A percentile compares a stretch with the other conserved stretches of the same genome.
Conservation (phyloP, 345 rosid genomes). For the Mallotus nudiflorus region DNA sequence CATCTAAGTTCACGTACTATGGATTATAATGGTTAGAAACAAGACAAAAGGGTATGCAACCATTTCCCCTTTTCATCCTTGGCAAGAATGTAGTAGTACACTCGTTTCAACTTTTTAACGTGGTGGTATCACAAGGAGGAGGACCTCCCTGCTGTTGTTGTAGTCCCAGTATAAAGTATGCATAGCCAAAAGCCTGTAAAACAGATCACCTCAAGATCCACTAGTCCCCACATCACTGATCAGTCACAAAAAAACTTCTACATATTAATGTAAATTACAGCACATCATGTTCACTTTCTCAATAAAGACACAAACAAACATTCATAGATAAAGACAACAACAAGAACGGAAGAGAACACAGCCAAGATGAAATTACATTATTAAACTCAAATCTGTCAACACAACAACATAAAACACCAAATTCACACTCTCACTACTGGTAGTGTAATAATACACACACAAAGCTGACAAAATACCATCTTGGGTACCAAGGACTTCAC, state of each 20-base stretch:
- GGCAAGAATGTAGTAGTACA: not conserved
- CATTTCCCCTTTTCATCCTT: not conserved
- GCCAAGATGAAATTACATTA: not conserved
- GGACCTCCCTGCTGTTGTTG: too few relatives aligned
- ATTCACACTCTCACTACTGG: not conserved
- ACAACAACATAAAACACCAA: not conserved
- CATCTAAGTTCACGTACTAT: not conserved
- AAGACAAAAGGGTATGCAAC: not conserved
- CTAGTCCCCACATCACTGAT: conserved; percentile 13
- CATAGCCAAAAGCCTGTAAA: not conserved
- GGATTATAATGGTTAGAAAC: not conserved
- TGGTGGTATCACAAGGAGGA: not conserved
- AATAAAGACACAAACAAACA: not conserved
- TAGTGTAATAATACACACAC: not conserved
- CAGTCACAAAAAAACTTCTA: conserved; percentile 6
- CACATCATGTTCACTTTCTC: conserved; percentile 5
- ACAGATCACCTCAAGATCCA: conserved; percentile 13
- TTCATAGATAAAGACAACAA: not conserved
- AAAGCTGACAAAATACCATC: not conserved
- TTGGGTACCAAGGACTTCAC: not conserved
- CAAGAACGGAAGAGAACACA: not conserved
- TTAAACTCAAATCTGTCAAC: not conserved
- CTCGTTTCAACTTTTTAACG: not conserved
- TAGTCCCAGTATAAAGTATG: not conserved
- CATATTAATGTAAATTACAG: not conserved